Evolutionary conservation across 202 grass and related monocot species (phyloP).

Genomic region (Brachypodium distachyon): DNA sequence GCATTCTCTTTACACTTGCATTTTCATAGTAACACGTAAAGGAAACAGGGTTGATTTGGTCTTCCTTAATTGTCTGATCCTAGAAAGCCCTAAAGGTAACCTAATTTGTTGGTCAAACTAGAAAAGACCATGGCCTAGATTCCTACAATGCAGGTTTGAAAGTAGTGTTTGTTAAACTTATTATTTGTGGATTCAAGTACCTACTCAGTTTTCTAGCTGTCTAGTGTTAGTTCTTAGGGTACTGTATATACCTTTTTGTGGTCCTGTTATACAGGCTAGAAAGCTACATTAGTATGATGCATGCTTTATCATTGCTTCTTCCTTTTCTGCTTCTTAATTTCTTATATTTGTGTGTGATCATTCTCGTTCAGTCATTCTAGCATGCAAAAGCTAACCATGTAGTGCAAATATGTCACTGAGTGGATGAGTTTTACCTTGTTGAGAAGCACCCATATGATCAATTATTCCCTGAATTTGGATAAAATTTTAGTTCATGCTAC

Average conservation of each 20-base stretch:
- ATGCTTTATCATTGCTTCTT: constrained; percentile 4
- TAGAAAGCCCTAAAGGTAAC: constrained; percentile 24
- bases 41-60: constrained; percentile 18
- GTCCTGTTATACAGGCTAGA: neutral
- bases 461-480: neutral
- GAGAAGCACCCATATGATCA: neutral
- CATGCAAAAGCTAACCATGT: neutral
- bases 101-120: constrained; percentile 4
- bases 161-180: neutral
- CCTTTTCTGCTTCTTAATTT: neutral
- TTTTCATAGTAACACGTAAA: neutral
- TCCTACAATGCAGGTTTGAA: neutral
- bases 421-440: neutral
- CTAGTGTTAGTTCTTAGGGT: constrained; percentile 1
- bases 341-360: neutral
- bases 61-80: constrained; percentile 29
- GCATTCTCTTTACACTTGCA: neutral
- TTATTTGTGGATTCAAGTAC: constrained; percentile 13
- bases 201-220: constrained; percentile 18
- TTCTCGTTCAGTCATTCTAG: neutral
- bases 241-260: constrained; percentile 1
- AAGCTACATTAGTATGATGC: neutral
- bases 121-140: constrained; percentile 25
- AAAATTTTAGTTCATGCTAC: neutral
- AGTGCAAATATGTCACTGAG: neutral